Evolutionary conservation across 2,329 filamentous ascomycete genomes (phyloP), one percentile per base, ranked within the genome.

Genomic region (Colletotrichum cuscutae): DNA sequence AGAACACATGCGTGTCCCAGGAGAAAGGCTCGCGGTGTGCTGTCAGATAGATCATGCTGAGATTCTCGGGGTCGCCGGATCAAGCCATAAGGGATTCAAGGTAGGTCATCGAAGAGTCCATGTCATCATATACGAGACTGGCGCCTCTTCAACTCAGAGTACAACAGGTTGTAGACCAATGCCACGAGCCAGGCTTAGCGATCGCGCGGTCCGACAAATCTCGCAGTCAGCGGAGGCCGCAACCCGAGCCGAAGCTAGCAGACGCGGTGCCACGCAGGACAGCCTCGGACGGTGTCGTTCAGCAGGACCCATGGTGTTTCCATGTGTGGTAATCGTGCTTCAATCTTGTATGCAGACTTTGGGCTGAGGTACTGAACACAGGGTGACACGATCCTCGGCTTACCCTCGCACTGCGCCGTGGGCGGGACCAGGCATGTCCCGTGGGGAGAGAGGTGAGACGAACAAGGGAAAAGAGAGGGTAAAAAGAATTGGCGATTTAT

Each of bases 191-290:
- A 56, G 56, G 28, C 19, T 22, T 52, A 65, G 60, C 70, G 60
- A 72, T 72, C 66, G 60, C 60, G 56, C 70, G 70, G 70, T 60
- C 54, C 60, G 66, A 61, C 70, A 46, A 67, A 72, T 72, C 35
- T 70, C 28, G 60, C 46, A 65, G 54, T 32, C 54, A 64, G 60
- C 26, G 53, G 46, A 72, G 46, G 54, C 66, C 60, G 70, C 28
- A 70, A 65, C 24, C 60, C 60, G 60, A 72, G 46, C 60, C 66
- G 66, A 60, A 54, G 42, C 42, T 54, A 67, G 66, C 49, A 49
- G 66, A 60, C 22, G 60, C 46, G n/a, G 70, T 70, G 56, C 22
- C 28, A 72, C 60, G 56, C 49, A 61, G 46, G 28, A 49, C 62
- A 70, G 56, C 70, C 35, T 70, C 66, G 66, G 46, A 13, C 49